Evolutionary conservation across 805 yeast genomes (phyloP).

Genomic region (Saccharomycopsis vini): DNA sequence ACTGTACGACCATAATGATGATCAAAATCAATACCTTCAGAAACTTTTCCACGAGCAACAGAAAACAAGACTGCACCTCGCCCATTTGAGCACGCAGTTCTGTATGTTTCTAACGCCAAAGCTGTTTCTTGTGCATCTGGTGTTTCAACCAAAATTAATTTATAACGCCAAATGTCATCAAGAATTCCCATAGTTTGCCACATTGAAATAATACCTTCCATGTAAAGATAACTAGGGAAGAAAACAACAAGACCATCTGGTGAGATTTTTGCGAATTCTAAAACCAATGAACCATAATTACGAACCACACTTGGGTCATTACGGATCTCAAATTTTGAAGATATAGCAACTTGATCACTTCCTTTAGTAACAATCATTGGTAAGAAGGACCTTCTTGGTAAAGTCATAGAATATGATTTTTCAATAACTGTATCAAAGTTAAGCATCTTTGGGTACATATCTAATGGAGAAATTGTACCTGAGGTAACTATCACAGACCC

Average conservation of each 20-base stretch:
- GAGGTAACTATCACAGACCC: constrained; percentile 91
- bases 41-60: constrained; percentile 98
- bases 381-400: constrained; percentile 82
- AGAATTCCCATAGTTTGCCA: constrained; percentile 98
- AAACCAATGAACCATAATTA: constrained; percentile 85
- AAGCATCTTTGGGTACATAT: constrained; percentile 96
- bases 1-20: constrained; percentile 98
- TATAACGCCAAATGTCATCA: constrained; percentile 98
- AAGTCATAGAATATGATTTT: constrained; percentile 92
- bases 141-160: constrained; percentile 88
- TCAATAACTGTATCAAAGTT: constrained; percentile 89
- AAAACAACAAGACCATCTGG: constrained; percentile 98
- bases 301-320: constrained; percentile 97
- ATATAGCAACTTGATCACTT: constrained; percentile 93
- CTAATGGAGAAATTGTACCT: constrained; percentile 96
- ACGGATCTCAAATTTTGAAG: constrained; percentile 92
- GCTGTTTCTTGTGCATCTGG: constrained; percentile 99
- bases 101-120: constrained; percentile 85
- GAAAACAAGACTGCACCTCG: constrained; percentile 93
- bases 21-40: constrained; percentile 98
- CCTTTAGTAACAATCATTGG: constrained; percentile 97
- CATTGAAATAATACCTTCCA: constrained; percentile 97
- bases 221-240: constrained; percentile 92
- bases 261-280: constrained; percentile 88
- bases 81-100: constrained; percentile 95